Evolutionary conservation across 306 rosid species (phyloP).

Genomic region (Nissolia schottii): DNA sequence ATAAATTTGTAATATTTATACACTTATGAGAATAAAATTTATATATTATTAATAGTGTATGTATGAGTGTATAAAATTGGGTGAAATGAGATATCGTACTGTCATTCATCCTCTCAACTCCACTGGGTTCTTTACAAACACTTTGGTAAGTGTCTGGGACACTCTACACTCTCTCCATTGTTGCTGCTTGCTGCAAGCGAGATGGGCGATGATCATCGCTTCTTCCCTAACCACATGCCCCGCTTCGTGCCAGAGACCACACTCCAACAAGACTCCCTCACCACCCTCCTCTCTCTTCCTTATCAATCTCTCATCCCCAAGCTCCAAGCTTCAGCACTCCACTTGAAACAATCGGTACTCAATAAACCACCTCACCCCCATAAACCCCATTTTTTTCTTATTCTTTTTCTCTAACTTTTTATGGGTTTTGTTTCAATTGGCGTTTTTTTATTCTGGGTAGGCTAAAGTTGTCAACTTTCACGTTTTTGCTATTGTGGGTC

Average conservation of each 20-base stretch:
- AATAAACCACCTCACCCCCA: not conserved
- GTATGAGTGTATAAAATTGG: no score
- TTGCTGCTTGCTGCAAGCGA: not conserved
- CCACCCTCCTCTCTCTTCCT: constrained; percentile 55
- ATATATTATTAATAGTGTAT: no score
- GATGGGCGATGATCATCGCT: constrained; percentile 74
- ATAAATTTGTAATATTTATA: no score
- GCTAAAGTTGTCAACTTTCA: constrained; percentile 18
- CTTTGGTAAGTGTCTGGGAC: not conserved
- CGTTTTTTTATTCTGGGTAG: constrained; percentile 8
- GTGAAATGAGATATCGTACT: no score
- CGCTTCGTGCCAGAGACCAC: constrained; percentile 40
- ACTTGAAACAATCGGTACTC: constrained; percentile 63
- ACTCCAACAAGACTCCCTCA: constrained; percentile 28
- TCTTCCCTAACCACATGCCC: constrained; percentile 67
- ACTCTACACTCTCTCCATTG: not conserved
- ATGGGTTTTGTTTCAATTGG: not conserved
- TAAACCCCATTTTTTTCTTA: not conserved
- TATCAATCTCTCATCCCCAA: constrained; percentile 29
- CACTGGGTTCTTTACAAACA: no score
- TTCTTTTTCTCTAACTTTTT: not conserved
- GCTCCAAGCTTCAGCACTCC: constrained; percentile 44
- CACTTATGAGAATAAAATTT: no score
- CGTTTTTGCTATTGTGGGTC: constrained; percentile 1
- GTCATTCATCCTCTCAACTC: no score